Evolutionary conservation across 176 grass and related monocot species (phyloP).

Genomic region (Carex littledalei): DNA sequence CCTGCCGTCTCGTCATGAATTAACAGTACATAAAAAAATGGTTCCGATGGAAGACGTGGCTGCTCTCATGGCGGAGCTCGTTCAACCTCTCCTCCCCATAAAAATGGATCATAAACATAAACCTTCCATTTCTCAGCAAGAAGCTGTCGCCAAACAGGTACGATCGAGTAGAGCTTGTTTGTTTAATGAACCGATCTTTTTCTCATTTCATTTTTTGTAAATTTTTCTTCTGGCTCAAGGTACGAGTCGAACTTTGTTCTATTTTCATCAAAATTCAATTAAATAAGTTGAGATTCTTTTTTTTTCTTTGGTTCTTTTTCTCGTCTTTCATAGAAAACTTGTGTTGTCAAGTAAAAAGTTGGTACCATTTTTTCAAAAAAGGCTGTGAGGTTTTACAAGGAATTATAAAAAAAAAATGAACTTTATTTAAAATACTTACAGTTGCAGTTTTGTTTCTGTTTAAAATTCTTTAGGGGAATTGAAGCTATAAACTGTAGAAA

Average conservation of each 20-base stretch:
- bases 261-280: too few species aligned
- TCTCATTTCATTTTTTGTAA: not conserved
- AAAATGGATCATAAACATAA: not conserved
- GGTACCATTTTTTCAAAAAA: not conserved
- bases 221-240: not conserved
- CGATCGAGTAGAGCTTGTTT: not conserved
- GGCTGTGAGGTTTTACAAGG: too few species aligned
- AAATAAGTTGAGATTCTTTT: too few species aligned
- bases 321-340: not conserved
- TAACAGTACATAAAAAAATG: not conserved
- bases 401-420: too few species aligned
- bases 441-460: too few species aligned
- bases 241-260: not conserved
- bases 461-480: too few species aligned
- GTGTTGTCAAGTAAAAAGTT: not conserved
- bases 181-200: not conserved
- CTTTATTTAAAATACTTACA: too few species aligned
- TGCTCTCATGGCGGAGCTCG: conserved; percentile 51
- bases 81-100: conserved; percentile 30
- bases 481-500: too few species aligned
- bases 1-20: not conserved
- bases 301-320: not conserved
- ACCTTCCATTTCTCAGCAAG: conserved; percentile 21
- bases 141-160: conserved; percentile 49
- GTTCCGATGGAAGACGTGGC: conserved; percentile 58